A percentile compares a stretch with the other conserved stretches of the same genome.
These are phyloP conservation scores for Pouteria glomerata DNA, from an alignment of 148 eudicot genomes.

Conservation along the genomic window DNA sequence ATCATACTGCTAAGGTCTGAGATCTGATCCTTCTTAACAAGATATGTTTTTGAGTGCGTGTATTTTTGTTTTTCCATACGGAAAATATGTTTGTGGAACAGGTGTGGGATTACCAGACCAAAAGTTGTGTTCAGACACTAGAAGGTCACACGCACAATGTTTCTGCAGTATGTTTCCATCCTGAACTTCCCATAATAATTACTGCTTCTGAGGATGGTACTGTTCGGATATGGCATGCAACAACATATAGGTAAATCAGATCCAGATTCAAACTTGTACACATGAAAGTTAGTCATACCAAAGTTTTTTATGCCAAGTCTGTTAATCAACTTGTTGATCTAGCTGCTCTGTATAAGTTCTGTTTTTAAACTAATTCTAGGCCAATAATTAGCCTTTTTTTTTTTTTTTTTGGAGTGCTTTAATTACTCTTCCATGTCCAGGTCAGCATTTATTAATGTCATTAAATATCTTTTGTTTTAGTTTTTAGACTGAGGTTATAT, in stretches of 20 bases:
- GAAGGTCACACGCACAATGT: slow-evolving; percentile 80
- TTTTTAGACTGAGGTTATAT: neutral
- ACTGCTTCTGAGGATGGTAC: slow-evolving; percentile 73
- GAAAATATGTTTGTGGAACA: slow-evolving; percentile 1
- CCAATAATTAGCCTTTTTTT: too few relatives aligned
- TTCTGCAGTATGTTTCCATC: slow-evolving; percentile 53
- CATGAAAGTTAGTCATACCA: neutral
- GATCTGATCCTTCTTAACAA: neutral
- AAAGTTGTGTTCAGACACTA: slow-evolving; percentile 59
- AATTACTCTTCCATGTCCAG: too few relatives aligned
- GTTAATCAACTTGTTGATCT: neutral
- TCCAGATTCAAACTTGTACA: neutral
- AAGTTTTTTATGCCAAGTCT: neutral
- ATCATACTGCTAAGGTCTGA: slow-evolving; percentile 66
- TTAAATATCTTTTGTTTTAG: too few relatives aligned
- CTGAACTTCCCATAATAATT: slow-evolving; percentile 51
- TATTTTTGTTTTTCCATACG: neutral
- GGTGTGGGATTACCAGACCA: slow-evolving; percentile 72
- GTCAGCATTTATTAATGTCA: too few relatives aligned
- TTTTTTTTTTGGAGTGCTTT: too few relatives aligned
- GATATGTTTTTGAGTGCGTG: neutral
- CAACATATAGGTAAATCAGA: slow-evolving; percentile 46
- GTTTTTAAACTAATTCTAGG: too few relatives aligned
- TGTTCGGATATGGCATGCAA: slow-evolving; percentile 57
- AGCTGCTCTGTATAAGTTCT: neutral